These are phyloP conservation scores for Fraxinus nigra DNA, from an alignment of 305 asterid species.

Conservation along the genomic window DNA sequence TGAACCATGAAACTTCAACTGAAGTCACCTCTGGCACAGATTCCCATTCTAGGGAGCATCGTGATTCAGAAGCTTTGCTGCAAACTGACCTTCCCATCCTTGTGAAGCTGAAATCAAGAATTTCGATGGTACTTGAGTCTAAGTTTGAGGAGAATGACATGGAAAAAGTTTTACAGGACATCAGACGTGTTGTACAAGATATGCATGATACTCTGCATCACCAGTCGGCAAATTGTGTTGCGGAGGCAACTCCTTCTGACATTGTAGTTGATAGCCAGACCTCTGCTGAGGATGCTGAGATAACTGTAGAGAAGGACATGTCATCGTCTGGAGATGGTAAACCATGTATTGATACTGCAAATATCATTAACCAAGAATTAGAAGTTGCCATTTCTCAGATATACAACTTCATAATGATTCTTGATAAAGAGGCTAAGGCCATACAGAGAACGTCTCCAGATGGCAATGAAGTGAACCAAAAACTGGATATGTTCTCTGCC, in stretches of 20 bases:
- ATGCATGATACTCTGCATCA: slow-evolving; percentile 37
- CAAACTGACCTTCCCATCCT: slow-evolving; percentile 39
- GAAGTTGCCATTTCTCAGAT: slow-evolving; percentile 54
- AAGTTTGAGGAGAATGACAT: slow-evolving; percentile 51
- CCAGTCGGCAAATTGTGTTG: slow-evolving; percentile 31
- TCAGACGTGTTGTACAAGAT: slow-evolving; percentile 55
- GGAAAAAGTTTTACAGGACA: slow-evolving; percentile 50
- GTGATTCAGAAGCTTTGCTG: slow-evolving; percentile 24
- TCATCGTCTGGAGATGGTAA: slow-evolving; percentile 28
- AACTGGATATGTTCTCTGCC: slow-evolving; percentile 49
- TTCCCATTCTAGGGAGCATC: slow-evolving; percentile 27
- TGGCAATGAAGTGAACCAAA: slow-evolving; percentile 48
- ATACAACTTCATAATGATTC: slow-evolving; percentile 48
- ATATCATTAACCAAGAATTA: slow-evolving; percentile 38
- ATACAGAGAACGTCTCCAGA: slow-evolving; percentile 45
- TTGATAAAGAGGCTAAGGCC: slow-evolving; percentile 59
- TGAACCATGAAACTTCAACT: slow-evolving; percentile 31
- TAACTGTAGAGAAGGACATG: slow-evolving; percentile 28
- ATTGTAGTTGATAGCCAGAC: slow-evolving; percentile 25
- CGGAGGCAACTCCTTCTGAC: slow-evolving; percentile 34
- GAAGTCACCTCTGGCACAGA: slow-evolving; percentile 29
- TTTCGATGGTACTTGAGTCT: slow-evolving; percentile 57
- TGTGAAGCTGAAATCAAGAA: slow-evolving; percentile 54
- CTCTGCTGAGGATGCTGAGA: slow-evolving; percentile 29
- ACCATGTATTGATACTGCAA: slow-evolving; percentile 22